Percentiles rank a stretch among this genome's conserved stretches.
Conservation (phyloP, 2,329 filamentous ascomycete species). For the Diplodia mutila region DNA sequence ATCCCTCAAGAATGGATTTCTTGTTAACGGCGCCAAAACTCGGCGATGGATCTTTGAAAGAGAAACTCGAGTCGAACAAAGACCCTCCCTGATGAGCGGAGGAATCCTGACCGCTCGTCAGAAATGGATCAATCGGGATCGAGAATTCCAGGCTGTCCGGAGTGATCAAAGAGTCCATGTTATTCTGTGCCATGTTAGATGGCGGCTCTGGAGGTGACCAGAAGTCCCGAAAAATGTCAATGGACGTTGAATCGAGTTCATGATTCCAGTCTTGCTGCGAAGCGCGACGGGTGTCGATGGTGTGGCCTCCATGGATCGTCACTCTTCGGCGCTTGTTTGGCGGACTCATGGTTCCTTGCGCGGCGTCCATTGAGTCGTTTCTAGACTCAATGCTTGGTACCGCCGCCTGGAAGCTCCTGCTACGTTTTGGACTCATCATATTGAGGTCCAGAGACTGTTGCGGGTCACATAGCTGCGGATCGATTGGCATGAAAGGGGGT, state of each 20-base stretch:
- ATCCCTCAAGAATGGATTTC: not conserved
- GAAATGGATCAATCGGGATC: slow-evolving; percentile 17
- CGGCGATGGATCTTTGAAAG: not conserved
- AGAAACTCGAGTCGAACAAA: not conserved
- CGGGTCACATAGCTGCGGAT: slow-evolving; percentile 19
- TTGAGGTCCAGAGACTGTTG: slow-evolving; percentile 6
- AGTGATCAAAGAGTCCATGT: slow-evolving; percentile 9
- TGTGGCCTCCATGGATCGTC: not conserved
- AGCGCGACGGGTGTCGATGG: not conserved
- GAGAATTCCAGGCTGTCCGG: slow-evolving; percentile 21
- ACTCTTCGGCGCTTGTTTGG: slow-evolving; percentile 20
- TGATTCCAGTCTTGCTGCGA: slow-evolving; percentile 12
- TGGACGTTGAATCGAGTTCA: slow-evolving; percentile 1
- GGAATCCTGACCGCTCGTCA: not conserved
- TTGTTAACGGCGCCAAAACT: not conserved
- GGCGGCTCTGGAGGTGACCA: slow-evolving; percentile 20
- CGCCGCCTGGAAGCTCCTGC: not conserved
- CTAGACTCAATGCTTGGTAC: slow-evolving; percentile 5
- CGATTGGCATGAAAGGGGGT: slow-evolving; percentile 17
- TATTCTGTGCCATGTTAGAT: not conserved
- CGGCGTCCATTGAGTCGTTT: slow-evolving; percentile 15
- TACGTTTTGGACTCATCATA: not conserved
- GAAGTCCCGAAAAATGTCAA: slow-evolving; percentile 25
- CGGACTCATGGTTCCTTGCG: not conserved
- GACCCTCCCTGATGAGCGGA: not conserved